Conservation (phyloP, 805 yeast genomes). For the Torulaspora quercuum region DNA sequence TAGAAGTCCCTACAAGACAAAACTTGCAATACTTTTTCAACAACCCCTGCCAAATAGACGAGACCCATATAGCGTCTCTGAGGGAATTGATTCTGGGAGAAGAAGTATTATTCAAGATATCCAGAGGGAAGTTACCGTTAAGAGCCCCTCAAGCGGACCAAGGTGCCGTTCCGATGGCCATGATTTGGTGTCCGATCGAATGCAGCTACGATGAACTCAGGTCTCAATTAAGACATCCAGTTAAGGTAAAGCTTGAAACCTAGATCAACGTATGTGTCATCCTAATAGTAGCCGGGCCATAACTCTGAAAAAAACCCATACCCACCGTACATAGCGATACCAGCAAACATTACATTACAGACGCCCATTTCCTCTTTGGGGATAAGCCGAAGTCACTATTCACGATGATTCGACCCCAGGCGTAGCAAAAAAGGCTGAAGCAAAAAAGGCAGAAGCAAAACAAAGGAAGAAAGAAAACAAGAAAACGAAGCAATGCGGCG, state of each 20-base stretch:
- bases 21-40: conserved; percentile 19
- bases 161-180: conserved; percentile 4
- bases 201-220: conserved; percentile 24
- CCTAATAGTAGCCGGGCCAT: no score
- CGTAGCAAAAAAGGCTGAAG: no score
- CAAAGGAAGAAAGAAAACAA: no score
- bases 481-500: no score
- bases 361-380: no score
- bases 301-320: no score
- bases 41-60: neutral
- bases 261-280: no score
- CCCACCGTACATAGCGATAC: no score
- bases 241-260: conserved; percentile 2
- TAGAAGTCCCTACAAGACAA: conserved; percentile 17
- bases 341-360: no score
- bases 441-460: no score
- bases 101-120: conserved; percentile 8
- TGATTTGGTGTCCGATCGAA: conserved; percentile 28
- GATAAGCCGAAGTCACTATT: no score
- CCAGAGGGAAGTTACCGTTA: conserved; percentile 7
- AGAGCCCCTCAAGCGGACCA: neutral
- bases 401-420: no score
- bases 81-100: conserved; percentile 4
- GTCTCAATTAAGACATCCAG: conserved; percentile 11
- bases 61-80: conserved; percentile 1